A percentile compares a stretch with the other conserved stretches of the same genome.
Conservation (phyloP, 1,284 basidiomycete genomes). For the Stygiomarasmius scandens region DNA sequence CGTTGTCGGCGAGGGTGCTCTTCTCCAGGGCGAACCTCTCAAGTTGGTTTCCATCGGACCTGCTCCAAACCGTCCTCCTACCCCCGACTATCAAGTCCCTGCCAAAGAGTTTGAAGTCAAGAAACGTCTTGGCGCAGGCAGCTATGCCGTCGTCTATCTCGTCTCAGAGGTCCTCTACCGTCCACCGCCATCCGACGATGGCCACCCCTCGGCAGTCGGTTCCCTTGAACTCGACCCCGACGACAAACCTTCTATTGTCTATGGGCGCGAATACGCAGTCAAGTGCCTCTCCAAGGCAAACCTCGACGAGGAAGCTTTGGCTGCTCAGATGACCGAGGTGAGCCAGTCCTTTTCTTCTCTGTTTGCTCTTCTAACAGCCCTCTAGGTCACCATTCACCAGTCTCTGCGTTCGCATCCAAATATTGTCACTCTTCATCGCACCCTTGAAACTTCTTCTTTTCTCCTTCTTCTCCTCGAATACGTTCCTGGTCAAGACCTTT, state of each 20-base stretch:
- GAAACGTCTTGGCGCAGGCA: conserved; percentile 82
- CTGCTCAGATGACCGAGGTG: conserved; percentile 88
- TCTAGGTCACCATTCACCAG: conserved; percentile 93
- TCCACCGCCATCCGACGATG: conserved; percentile 59
- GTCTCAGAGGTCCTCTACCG: conserved; percentile 82
- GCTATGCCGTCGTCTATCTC: conserved; percentile 93
- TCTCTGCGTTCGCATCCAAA: conserved; percentile 90
- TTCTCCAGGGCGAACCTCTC: conserved; percentile 65
- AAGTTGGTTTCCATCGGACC: conserved; percentile 48
- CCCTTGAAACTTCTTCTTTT: conserved; percentile 58
- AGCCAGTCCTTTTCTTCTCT: conserved; percentile 20
- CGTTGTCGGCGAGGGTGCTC: conserved; percentile 64
- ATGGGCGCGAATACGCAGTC: conserved; percentile 91
- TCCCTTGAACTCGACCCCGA: conserved; percentile 61
- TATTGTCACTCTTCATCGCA: conserved; percentile 94
- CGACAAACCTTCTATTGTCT: conserved; percentile 45
- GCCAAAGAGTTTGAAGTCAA: conserved; percentile 82
- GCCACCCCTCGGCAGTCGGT: conserved; percentile 56
- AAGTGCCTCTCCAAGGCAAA: conserved; percentile 96
- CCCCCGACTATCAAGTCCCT: conserved; percentile 45
- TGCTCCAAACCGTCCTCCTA: conserved; percentile 27
- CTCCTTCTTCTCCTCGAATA: conserved; percentile 67
- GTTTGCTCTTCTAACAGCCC: conserved; percentile 12
- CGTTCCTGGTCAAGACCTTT: conserved; percentile 95
- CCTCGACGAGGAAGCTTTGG: conserved; percentile 84